phyloP scores from a whole-genome alignment of 1,139 yeast species.

The Nakaseomyces bracarensis region DNA sequence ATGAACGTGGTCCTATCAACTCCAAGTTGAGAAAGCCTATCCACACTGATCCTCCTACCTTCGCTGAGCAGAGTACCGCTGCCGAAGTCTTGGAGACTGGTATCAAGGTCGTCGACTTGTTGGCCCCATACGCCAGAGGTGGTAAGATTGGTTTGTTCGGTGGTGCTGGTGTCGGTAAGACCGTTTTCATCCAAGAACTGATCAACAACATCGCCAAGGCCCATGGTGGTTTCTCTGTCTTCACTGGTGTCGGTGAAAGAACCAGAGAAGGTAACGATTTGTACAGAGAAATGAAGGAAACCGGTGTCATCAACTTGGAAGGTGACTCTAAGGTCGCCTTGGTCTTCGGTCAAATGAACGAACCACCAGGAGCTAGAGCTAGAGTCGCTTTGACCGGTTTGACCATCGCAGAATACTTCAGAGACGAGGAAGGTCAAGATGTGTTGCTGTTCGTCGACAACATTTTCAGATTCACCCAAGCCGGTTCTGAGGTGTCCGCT shows the following conservation, averaged over 20 bases:
- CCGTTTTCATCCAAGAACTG: conserved; percentile 98
- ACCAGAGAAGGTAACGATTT: conserved; percentile 99
- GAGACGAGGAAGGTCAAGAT: conserved; percentile 99
- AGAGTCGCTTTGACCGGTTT: conserved; percentile 99
- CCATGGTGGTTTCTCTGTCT: conserved; percentile 99
- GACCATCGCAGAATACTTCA: conserved; percentile 99
- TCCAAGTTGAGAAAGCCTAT: conserved; percentile 90
- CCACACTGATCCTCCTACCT: conserved; percentile 95
- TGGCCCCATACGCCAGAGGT: conserved; percentile 99
- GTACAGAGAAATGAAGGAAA: conserved; percentile 99
- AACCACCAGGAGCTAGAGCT: conserved; percentile 99
- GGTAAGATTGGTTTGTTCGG: conserved; percentile 99
- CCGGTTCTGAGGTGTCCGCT: conserved; percentile 99
- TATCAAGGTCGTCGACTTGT: conserved; percentile 98
- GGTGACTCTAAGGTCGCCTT: conserved; percentile 99
- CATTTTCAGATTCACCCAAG: conserved; percentile 99
- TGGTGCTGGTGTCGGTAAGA: conserved; percentile 99
- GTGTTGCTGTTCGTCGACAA: conserved; percentile 98
- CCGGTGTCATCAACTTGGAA: conserved; percentile 98
- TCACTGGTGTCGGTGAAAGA: conserved; percentile 99
- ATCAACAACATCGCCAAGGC: conserved; percentile 99
- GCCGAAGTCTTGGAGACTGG: conserved; percentile 99
- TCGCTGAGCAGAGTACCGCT: conserved; percentile 92
- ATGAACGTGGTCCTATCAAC: conserved; percentile 98
- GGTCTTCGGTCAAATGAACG: conserved; percentile 99